phyloP scores from a whole-genome alignment of 73 alveolate species.

The Paramecium bursaria region DNA sequence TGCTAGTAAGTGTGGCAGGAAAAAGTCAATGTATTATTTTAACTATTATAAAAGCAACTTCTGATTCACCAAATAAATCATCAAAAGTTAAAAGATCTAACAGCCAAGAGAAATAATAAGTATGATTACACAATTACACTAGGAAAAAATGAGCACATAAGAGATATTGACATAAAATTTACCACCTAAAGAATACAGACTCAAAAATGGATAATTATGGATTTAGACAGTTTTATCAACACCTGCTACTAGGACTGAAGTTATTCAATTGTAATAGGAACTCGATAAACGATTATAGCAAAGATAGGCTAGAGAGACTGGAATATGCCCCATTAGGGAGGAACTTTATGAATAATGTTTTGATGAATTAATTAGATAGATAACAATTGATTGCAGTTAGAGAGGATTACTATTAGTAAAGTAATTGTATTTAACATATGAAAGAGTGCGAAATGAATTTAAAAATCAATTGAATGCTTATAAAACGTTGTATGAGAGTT shows the following conservation, averaged over 20 bases:
- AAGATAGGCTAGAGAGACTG: slow-evolving; percentile 84
- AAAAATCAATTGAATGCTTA: slow-evolving; percentile 81
- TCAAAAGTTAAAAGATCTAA: neutral
- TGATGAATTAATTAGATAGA: slow-evolving; percentile 83
- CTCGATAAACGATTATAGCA: slow-evolving; percentile 72
- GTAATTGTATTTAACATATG: neutral
- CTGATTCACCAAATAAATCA: slow-evolving; percentile 8
- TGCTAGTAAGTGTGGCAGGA: slow-evolving; percentile 83
- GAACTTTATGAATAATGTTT: slow-evolving; percentile 80
- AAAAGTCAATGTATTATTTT: slow-evolving; percentile 73
- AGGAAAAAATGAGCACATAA: slow-evolving; percentile 68
- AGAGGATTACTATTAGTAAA: slow-evolving; percentile 71
- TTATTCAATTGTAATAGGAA: slow-evolving; percentile 78
- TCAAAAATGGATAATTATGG: slow-evolving; percentile 84
- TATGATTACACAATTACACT: neutral
- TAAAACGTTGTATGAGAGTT: slow-evolving; percentile 95
- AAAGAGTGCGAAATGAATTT: slow-evolving; percentile 65
- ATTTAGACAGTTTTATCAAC: slow-evolving; percentile 83
- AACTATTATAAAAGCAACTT: neutral
- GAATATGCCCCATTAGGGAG: slow-evolving; percentile 89
- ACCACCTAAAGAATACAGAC: slow-evolving; percentile 85
- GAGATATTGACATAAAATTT: slow-evolving; percentile 67
- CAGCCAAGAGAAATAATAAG: neutral
- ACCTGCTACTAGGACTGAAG: slow-evolving; percentile 86
- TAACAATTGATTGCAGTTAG: slow-evolving; percentile 73